These are phyloP conservation scores for Chlorella sp. DNA, from an alignment of 139 green algal species.

Conservation along the genomic window DNA sequence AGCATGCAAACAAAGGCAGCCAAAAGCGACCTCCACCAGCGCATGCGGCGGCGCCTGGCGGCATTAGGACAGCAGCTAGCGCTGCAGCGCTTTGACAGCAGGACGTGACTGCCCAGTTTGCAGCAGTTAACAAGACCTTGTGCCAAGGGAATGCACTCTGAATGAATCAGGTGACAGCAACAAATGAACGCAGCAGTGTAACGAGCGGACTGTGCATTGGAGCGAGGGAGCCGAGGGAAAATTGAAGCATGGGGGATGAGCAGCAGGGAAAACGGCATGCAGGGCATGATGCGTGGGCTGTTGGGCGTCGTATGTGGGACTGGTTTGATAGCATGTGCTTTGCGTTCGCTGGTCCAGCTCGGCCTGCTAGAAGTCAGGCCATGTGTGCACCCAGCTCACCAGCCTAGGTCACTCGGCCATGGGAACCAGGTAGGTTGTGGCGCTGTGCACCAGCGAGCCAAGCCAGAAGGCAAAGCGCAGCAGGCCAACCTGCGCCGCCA, in stretches of 20 bases:
- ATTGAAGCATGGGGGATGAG: not conserved
- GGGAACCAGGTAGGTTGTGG: not conserved
- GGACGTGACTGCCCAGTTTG: not conserved
- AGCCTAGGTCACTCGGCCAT: not conserved
- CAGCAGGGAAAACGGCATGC: too few species aligned
- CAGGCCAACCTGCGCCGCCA: constrained; percentile 19
- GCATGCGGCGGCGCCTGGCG: constrained; percentile 13
- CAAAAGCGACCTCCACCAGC: constrained; percentile 22
- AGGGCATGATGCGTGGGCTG: too few species aligned
- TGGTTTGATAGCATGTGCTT: too few species aligned
- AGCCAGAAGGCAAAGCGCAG: constrained; percentile 36
- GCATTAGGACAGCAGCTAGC: constrained; percentile 21
- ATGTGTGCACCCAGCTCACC: too few species aligned
- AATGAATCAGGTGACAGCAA: too few species aligned
- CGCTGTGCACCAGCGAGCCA: not conserved
- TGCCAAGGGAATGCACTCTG: too few species aligned
- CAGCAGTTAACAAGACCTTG: too few species aligned
- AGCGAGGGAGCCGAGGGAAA: not conserved
- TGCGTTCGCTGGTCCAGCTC: too few species aligned
- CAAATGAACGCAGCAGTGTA: not conserved
- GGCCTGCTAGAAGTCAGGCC: too few species aligned
- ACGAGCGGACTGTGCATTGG: not conserved
- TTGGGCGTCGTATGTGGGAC: too few species aligned
- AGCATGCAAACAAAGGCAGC: constrained; percentile 15
- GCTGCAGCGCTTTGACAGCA: not conserved